Conservation (phyloP, 345 rosid species). For the Salix udensis region DNA sequence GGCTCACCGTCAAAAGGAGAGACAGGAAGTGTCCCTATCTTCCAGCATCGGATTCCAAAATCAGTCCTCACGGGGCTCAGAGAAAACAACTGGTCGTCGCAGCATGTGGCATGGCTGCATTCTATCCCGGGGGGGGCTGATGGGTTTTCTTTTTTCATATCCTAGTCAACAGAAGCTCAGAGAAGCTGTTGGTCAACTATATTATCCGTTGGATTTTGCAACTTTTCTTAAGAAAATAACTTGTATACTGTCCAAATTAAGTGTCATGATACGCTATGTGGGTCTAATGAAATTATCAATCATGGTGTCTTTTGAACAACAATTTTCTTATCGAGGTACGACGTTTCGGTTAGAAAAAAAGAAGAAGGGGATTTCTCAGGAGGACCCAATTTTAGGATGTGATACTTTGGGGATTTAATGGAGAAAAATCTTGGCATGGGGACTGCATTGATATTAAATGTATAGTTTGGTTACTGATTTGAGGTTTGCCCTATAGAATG, state of each 20-base stretch:
- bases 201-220: background rate
- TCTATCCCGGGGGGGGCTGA: background rate
- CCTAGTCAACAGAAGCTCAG: background rate
- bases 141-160: background rate
- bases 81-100: conserved; percentile 27
- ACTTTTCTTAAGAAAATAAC: background rate
- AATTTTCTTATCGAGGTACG: too few relatives aligned
- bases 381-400: background rate
- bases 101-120: background rate
- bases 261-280: background rate
- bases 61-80: background rate
- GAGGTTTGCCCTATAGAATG: too few relatives aligned
- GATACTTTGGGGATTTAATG: background rate
- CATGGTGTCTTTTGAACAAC: background rate
- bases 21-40: background rate
- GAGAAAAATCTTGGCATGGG: background rate
- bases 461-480: too few relatives aligned
- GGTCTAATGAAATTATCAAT: conserved; percentile 5
- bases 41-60: conserved; percentile 31
- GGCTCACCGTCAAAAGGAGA: background rate
- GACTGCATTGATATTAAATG: too few relatives aligned
- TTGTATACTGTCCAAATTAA: background rate
- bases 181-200: background rate
- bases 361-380: too few relatives aligned
- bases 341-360: too few relatives aligned